Base-by-base conservation (phyloP, 495 filamentous ascomycete genomes). In the Daldinia decipiens region DNA sequence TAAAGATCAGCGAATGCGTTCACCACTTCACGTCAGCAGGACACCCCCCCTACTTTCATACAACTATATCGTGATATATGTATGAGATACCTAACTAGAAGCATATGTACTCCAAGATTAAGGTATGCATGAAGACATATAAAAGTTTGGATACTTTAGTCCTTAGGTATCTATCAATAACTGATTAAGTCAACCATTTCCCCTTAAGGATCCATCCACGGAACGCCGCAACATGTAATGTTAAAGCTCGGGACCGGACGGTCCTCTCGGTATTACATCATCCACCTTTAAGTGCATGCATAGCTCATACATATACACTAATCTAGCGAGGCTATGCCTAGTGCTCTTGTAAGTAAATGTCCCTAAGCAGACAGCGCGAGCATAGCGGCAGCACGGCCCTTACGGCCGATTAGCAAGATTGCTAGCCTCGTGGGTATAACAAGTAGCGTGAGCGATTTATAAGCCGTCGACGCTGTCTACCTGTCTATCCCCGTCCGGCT, bases 331-430 rank as follows among this genome's bases (percentile, higher is more conserved):
- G 19, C 43, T 19, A 47, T 47, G 43, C 12, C 43, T 47, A 47
- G 43, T 24, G 43, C 17, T 47, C 43, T 47, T 47, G 43, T 47
- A 21, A 36, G 34, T 36, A 13, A 36, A 12, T 36, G 21, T 54
- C 29, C 51, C 5, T 8, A 32, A 54, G n/a, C 51, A 32, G 29
- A 29, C 52, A 36, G 36, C 52, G 31, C 31, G 52, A 34, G 36
- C 52, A 55, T 27, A 55, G 52, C 52, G 52, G 52, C 52, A 31
- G 52, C 52, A 31, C 52, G 52, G n/a, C 52, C 52, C 27, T 13
- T 32, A 34, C 43, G 43, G 43, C 17, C 19, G 15, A 40, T 47
- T 17, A 40, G 39, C 39, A 15, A 17, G 43, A 17, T 24, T 4
- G 19, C 43, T 47, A 47, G 43, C 19, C 43, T 47, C 43, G 43